Evolutionary conservation across 441 rosid genomes (phyloP), one percentile per base, ranked within the genome.

Genomic region (Adansonia madagascariensis): DNA sequence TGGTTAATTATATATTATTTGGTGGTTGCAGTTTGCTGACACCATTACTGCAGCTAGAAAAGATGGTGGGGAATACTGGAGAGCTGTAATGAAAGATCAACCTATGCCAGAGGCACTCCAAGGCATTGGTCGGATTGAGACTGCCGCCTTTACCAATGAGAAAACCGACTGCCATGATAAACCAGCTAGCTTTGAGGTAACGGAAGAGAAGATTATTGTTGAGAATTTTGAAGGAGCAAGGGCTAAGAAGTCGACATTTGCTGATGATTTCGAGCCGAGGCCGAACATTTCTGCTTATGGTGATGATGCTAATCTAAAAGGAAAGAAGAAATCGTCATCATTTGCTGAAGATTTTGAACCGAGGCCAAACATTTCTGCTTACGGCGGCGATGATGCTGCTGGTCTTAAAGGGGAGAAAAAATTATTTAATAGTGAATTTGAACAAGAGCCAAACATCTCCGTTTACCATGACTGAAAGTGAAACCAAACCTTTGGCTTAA

Each of bases 51-150:
- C 69, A 76, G 88, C 77, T 35, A 80, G 87, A 56, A 85, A 81
- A 80, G 85, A 84, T 61, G 63, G 3, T 4, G 79, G 79, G 1
- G 83, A 79, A 14, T 81, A 85, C 24, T 85, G 86, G 87, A 75
- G 75, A 17, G 69, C 7, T 17, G 56, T 50, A 2, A 78, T 53
- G 81, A 70, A 82, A 62, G 84, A 82, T 57, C 80, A 78, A 39
- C 61, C 82, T 0, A 73, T 81, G 44, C 80, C 85, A 8, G 82
- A 85, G 61, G 78, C 81, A 44, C 44, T 82, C 9, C 20, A 73
- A 31, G 80, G 60, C 15, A 82, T 76, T 50, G 68, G 74, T 66
- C 75, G 6, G 0, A 35, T 11, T 8, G 41, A 78, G 6, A 12
- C 31, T 6, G 20, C 35, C 41, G 11, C 67, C 15, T 6, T 27